Evolutionary conservation across 148 eudicot species (phyloP).

Genomic region (Fallopia convolvulus): DNA sequence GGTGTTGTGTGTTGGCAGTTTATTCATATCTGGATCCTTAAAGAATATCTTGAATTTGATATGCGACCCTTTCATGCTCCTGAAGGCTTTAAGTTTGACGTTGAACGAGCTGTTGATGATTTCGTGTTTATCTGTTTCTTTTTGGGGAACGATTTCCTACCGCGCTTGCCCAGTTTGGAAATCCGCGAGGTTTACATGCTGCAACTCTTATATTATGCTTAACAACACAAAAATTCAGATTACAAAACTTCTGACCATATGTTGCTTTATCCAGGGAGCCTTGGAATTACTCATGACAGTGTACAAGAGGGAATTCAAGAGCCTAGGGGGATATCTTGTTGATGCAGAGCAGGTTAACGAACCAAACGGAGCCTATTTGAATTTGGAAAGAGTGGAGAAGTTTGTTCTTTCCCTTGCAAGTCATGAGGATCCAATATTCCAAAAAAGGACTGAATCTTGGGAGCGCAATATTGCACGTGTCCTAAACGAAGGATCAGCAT

Average conservation of each 20-base stretch:
- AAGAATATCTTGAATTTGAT: constrained; percentile 39
- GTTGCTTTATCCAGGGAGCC: constrained; percentile 3
- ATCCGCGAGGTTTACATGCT: constrained; percentile 36
- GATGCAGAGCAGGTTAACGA: constrained; percentile 40
- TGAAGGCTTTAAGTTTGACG: constrained; percentile 18
- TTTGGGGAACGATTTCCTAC: constrained; percentile 46
- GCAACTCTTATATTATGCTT: background rate
- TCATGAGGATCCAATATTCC: constrained; percentile 30
- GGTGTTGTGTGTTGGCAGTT: constrained; percentile 24
- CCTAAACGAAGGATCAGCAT: constrained; percentile 13
- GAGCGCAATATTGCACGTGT: constrained; percentile 23
- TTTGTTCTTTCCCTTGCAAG: constrained; percentile 32
- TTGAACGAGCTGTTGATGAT: constrained; percentile 41
- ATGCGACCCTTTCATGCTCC: constrained; percentile 21
- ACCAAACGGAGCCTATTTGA: constrained; percentile 25
- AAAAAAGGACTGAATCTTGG: constrained; percentile 22
- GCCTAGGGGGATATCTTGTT: constrained; percentile 40
- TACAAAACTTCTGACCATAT: background rate
- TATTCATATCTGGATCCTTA: constrained; percentile 35
- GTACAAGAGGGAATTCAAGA: constrained; percentile 33
- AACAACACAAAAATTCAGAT: background rate
- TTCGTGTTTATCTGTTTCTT: constrained; percentile 51
- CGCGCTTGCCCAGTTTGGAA: constrained; percentile 37
- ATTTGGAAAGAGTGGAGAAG: constrained; percentile 38
- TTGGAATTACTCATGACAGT: constrained; percentile 32